These are phyloP conservation scores for Clavaria fumosa DNA, from an alignment of 768 basidiomycete genomes.

Conservation along the genomic window DNA sequence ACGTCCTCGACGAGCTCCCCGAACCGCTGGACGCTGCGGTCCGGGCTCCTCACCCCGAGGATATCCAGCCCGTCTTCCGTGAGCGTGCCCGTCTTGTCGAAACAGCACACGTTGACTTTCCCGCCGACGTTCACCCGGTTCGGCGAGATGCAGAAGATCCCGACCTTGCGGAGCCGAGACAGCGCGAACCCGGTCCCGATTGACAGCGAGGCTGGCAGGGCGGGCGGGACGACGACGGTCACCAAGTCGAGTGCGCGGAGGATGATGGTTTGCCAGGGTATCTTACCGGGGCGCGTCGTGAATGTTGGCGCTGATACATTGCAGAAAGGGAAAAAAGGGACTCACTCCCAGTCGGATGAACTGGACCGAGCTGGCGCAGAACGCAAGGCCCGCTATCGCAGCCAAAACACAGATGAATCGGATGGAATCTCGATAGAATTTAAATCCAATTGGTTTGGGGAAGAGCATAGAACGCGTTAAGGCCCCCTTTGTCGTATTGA, in stretches of 20 bases:
- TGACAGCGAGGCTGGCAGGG: conserved; percentile 89
- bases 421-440: conserved; percentile 89
- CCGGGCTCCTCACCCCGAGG: conserved; percentile 78
- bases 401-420: conserved; percentile 85
- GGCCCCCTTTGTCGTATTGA: conserved; percentile 96
- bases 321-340: conserved; percentile 1
- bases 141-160: conserved; percentile 94
- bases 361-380: conserved; percentile 81
- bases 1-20: conserved; percentile 83
- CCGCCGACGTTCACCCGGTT: conserved; percentile 91
- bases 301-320: neutral
- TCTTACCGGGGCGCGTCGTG: conserved; percentile 24
- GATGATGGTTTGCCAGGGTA: conserved; percentile 81
- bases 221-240: conserved; percentile 95
- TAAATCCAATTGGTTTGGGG: conserved; percentile 97
- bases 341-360: conserved; percentile 82
- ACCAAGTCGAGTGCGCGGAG: conserved; percentile 88
- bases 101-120: conserved; percentile 93
- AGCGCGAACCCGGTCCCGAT: conserved; percentile 97
- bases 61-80: conserved; percentile 98
- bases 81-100: conserved; percentile 97
- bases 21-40: conserved; percentile 62
- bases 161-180: conserved; percentile 65
- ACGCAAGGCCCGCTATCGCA: conserved; percentile 82
- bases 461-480: conserved; percentile 95